Percentiles rank a stretch among this genome's conserved stretches.
These are phyloP conservation scores for Kokia cookei DNA, from an alignment of 441 rosid genomes.

Conservation along the genomic window DNA sequence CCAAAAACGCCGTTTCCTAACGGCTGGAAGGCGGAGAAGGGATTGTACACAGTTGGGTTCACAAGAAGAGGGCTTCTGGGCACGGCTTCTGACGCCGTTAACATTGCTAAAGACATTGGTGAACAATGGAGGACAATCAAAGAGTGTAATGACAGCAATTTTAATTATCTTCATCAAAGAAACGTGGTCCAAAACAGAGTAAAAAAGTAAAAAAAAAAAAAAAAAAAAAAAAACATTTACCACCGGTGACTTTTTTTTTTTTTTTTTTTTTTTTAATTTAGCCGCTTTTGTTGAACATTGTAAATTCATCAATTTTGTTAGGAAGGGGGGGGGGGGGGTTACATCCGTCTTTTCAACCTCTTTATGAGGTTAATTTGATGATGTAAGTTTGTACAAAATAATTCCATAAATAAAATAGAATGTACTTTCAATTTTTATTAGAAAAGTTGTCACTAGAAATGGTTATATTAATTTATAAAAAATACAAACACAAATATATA, in stretches of 20 bases:
- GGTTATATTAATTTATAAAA: no score
- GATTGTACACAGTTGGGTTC: constrained; percentile 85
- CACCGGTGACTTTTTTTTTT: neutral
- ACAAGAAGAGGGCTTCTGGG: constrained; percentile 81
- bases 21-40: constrained; percentile 83
- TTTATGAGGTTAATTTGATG: neutral
- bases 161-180: constrained; percentile 27
- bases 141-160: constrained; percentile 5
- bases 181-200: neutral
- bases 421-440: neutral
- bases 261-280: neutral
- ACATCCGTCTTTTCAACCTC: constrained; percentile 2
- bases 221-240: no score
- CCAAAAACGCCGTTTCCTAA: constrained; percentile 78
- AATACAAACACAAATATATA: no score
- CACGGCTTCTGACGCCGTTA: constrained; percentile 71
- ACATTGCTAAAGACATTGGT: constrained; percentile 57
- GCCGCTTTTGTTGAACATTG: constrained; percentile 11
- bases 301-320: constrained; percentile 40
- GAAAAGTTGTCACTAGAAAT: neutral
- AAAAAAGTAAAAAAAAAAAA: neutral
- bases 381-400: constrained; percentile 15
- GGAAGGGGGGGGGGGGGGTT: neutral
- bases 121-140: constrained; percentile 42
- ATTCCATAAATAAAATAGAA: constrained; percentile 8